Conservation (phyloP, 2,329 filamentous ascomycete species). For the Pseudocercospora vitis region DNA sequence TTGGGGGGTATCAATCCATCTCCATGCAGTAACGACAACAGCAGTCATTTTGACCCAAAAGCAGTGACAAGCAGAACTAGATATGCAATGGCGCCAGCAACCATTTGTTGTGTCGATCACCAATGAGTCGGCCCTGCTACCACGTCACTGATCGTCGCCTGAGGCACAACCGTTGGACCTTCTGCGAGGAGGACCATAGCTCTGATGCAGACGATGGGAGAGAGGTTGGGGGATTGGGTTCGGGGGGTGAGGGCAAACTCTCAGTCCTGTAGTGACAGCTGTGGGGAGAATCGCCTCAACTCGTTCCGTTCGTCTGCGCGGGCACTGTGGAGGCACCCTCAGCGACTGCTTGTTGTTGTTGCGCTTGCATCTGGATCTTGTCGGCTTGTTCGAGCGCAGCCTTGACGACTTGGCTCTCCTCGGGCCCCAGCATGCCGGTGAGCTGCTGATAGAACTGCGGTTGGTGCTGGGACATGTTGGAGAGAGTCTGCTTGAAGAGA, state of each 20-base stretch:
- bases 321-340: neutral
- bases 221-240: too few relatives aligned
- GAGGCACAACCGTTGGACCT: too few relatives aligned
- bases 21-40: neutral
- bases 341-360: conserved; percentile 19
- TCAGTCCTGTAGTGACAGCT: neutral
- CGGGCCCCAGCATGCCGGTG: conserved; percentile 72
- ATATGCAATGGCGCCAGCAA: neutral
- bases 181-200: too few relatives aligned
- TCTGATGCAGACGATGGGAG: too few relatives aligned
- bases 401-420: conserved; percentile 80
- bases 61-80: neutral
- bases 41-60: neutral
- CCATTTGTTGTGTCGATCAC: too few relatives aligned
- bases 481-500: conserved; percentile 72
- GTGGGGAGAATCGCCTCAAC: conserved; percentile 3
- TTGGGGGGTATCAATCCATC: conserved; percentile 13
- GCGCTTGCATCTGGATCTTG: conserved; percentile 43
- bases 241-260: too few relatives aligned
- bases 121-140: too few relatives aligned
- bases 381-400: conserved; percentile 72
- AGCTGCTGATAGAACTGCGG: conserved; percentile 83
- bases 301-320: conserved; percentile 4
- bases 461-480: conserved; percentile 78
- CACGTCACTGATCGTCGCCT: too few relatives aligned